A percentile compares a stretch with the other conserved stretches of the same genome.
Evolutionary conservation across 176 grass and related monocot genomes (phyloP).

Genomic region (Microstegium vimineum): DNA sequence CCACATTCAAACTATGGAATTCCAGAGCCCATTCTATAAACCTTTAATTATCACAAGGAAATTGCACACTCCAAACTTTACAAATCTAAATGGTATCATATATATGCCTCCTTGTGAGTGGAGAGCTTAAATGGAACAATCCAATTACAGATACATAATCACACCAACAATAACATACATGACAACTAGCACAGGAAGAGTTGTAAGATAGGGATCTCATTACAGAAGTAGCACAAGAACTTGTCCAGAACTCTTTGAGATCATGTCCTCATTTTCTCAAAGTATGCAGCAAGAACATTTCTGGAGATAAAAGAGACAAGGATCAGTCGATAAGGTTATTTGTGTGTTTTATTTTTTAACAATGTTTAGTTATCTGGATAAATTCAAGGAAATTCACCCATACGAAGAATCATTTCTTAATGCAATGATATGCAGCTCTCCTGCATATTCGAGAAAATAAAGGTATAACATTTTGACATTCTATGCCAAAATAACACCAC

Average conservation of each 20-base stretch:
- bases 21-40: neutral
- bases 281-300: constrained; percentile 52
- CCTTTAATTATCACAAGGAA: constrained; percentile 9
- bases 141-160: constrained; percentile 33
- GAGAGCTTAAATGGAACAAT: constrained; percentile 17
- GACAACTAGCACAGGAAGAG: neutral
- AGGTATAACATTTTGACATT: neutral
- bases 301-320: constrained; percentile 34
- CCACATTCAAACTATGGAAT: neutral
- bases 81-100: constrained; percentile 16
- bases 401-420: neutral
- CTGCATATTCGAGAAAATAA: too few relatives aligned
- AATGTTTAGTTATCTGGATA: neutral
- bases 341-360: neutral
- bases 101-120: constrained; percentile 13
- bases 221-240: neutral
- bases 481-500: neutral
- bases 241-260: constrained; percentile 2
- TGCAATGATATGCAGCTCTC: too few relatives aligned
- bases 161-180: constrained; percentile 21
- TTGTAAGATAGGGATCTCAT: constrained; percentile 15
- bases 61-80: constrained; percentile 16
- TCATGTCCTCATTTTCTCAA: constrained; percentile 11
- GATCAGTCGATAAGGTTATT: neutral
- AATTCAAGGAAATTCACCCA: neutral